Evolutionary conservation across 2,329 filamentous ascomycete genomes (phyloP).

Genomic region (Esteya vermicola): DNA sequence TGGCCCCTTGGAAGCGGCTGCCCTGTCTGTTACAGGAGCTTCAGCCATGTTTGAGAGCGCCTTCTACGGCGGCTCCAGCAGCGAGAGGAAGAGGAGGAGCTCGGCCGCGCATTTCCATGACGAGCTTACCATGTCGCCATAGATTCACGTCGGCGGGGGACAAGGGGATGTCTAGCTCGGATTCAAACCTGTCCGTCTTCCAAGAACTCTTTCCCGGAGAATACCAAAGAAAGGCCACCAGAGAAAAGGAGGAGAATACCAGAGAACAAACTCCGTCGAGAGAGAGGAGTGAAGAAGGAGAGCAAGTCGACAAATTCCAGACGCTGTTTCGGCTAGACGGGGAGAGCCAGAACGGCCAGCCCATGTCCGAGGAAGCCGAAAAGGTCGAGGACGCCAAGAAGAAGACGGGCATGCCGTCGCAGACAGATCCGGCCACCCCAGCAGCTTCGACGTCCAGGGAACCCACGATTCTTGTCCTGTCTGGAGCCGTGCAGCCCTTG

Average conservation of each 20-base stretch:
- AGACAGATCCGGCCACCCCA: background rate
- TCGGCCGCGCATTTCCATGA: too few relatives aligned
- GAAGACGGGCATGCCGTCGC: background rate
- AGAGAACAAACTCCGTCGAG: background rate
- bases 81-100: too few relatives aligned
- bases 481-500: conserved; percentile 43
- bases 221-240: conserved; percentile 5
- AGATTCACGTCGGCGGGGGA: too few relatives aligned
- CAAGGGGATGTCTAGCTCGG: background rate
- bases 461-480: conserved; percentile 35
- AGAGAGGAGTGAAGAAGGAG: background rate
- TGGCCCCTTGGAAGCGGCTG: too few relatives aligned
- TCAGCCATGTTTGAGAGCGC: too few relatives aligned
- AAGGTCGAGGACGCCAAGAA: background rate
- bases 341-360: too few relatives aligned
- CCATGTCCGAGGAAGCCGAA: background rate
- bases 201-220: conserved; percentile 9
- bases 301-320: too few relatives aligned
- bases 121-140: too few relatives aligned
- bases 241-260: background rate
- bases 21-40: too few relatives aligned
- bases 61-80: too few relatives aligned
- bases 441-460: background rate
- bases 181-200: conserved; percentile 7
- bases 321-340: too few relatives aligned